phyloP scores from a whole-genome alignment of 306 rosid species.

The Boehmeria nivea region DNA sequence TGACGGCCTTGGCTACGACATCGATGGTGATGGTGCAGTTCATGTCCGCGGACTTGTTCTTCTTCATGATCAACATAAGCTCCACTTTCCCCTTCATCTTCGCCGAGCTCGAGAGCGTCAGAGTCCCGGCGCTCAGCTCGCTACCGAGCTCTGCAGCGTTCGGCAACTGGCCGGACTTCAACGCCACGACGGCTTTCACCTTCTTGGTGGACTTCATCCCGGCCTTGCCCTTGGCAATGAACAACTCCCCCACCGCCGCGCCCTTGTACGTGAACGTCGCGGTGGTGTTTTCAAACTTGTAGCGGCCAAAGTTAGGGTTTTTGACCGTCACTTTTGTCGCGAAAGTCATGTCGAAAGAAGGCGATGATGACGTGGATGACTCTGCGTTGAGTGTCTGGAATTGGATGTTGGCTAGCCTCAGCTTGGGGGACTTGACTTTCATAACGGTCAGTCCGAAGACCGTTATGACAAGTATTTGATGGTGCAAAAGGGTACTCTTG shows the following conservation, averaged over 20 bases:
- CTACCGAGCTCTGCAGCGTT: constrained; percentile 7
- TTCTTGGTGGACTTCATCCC: constrained; percentile 20
- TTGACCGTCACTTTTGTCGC: constrained; percentile 17
- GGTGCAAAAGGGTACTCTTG: no score
- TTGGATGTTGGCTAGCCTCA: constrained; percentile 3
- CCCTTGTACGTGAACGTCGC: constrained; percentile 16
- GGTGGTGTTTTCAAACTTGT: no score
- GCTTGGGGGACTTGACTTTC: constrained; percentile 26
- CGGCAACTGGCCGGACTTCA: constrained; percentile 9
- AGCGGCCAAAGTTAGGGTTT: constrained; percentile 27
- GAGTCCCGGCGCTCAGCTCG: constrained; percentile 13
- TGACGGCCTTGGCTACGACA: constrained; percentile 2
- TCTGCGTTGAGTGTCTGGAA: neutral
- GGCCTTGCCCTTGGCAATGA: constrained; percentile 18
- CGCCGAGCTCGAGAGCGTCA: constrained; percentile 20
- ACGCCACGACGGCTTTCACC: constrained; percentile 12
- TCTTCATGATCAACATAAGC: constrained; percentile 23
- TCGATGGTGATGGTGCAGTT: constrained; percentile 19
- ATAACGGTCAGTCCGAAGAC: constrained; percentile 4
- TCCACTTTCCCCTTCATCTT: constrained; percentile 25
- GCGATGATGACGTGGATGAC: neutral
- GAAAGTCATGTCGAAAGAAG: constrained; percentile 23
- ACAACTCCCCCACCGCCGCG: constrained; percentile 13
- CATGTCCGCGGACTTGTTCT: constrained; percentile 22
- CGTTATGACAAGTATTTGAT: constrained; percentile 12